Evolutionary conservation across 305 asterid genomes (phyloP).

Genomic region (Coffea humblotiana): DNA sequence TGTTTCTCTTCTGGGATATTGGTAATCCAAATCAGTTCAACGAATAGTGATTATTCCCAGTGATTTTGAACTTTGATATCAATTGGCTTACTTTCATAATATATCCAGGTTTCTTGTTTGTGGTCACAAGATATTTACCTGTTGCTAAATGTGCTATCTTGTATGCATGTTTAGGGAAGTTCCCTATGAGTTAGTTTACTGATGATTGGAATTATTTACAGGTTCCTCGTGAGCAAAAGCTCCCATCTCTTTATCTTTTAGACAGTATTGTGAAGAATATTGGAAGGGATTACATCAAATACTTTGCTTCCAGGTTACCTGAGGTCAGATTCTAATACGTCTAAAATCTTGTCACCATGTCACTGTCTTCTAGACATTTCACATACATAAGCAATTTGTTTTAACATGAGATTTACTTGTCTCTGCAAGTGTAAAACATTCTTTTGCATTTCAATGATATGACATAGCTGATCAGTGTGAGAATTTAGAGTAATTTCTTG

Average conservation of each 20-base stretch:
- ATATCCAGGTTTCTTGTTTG: not conserved
- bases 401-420: conserved; percentile 2
- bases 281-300: conserved; percentile 91
- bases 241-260: conserved; percentile 89
- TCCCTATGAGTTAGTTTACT: not conserved
- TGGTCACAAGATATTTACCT: not conserved
- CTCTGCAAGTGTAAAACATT: not conserved
- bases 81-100: not conserved
- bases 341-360: not conserved
- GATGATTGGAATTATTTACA: conserved; percentile 39
- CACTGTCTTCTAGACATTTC: not conserved
- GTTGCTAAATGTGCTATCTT: conserved; percentile 3
- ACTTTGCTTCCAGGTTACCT: conserved; percentile 75
- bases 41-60: not conserved
- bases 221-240: conserved; percentile 91
- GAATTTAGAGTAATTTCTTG: not conserved
- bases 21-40: not conserved
- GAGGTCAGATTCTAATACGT: conserved; percentile 65
- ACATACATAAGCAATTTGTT: not conserved
- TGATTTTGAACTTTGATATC: not conserved
- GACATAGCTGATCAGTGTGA: not conserved
- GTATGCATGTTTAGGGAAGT: not conserved
- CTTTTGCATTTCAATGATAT: not conserved
- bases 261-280: conserved; percentile 99
- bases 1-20: not conserved